phyloP scores from a whole-genome alignment of 441 rosid species.

The Euphorbia celastroides region DNA sequence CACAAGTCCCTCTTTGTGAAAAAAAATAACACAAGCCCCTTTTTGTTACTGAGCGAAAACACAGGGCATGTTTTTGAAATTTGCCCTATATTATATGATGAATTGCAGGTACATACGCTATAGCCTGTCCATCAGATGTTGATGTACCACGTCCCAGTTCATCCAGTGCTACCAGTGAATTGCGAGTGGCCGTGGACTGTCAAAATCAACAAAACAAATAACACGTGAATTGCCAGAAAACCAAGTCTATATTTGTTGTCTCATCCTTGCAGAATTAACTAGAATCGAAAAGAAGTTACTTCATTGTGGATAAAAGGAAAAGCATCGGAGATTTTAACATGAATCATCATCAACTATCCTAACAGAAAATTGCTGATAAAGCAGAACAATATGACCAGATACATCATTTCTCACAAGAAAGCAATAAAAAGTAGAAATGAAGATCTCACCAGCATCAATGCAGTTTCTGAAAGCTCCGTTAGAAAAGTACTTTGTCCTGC shows the following conservation, averaged over 20 bases:
- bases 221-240: slow-evolving; percentile 4
- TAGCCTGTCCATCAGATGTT: slow-evolving; percentile 99
- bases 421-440: not conserved
- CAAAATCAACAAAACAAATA: slow-evolving; percentile 9
- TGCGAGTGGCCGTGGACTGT: slow-evolving; percentile 76
- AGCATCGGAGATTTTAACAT: not conserved
- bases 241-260: not conserved
- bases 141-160: slow-evolving; percentile 99
- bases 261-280: not conserved
- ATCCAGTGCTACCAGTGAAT: slow-evolving; percentile 89
- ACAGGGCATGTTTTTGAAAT: no score
- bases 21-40: no score
- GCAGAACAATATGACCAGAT: not conserved
- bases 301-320: not conserved
- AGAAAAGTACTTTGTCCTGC: slow-evolving; percentile 93
- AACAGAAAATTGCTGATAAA: not conserved
- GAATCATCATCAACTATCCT: slow-evolving; percentile 9
- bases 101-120: slow-evolving; percentile 59
- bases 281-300: not conserved
- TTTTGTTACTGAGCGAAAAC: no score
- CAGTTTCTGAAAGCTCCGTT: slow-evolving; percentile 96
- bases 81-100: no score
- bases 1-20: no score
- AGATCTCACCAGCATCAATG: slow-evolving; percentile 74
- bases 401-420: not conserved